Percentiles rank a stretch among this genome's conserved stretches.
Conservation (phyloP, 805 yeast genomes). For the Limtongozyma cylindracea region DNA sequence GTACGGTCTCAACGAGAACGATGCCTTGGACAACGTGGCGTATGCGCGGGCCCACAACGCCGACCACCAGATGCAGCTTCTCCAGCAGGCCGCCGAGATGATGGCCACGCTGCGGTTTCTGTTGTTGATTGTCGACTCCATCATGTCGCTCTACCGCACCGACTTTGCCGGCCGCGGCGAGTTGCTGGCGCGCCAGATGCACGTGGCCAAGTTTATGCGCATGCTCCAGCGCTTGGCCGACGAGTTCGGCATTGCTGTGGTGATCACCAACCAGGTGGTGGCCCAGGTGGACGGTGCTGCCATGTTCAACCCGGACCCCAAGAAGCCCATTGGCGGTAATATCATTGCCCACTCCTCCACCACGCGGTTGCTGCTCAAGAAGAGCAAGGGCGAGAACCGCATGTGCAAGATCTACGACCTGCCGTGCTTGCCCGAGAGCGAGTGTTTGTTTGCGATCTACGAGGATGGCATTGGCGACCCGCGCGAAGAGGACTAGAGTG, state of each 20-base stretch:
- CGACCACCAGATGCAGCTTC: constrained; percentile 74
- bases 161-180: constrained; percentile 94
- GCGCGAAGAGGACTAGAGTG: constrained; percentile 55
- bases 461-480: constrained; percentile 97
- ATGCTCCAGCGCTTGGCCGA: constrained; percentile 83
- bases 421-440: constrained; percentile 91
- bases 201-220: constrained; percentile 82
- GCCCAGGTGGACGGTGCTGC: constrained; percentile 86
- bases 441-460: constrained; percentile 83
- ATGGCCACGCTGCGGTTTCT: constrained; percentile 90
- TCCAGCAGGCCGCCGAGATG: constrained; percentile 82
- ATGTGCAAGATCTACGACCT: constrained; percentile 88
- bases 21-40: constrained; percentile 90
- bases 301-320: constrained; percentile 83
- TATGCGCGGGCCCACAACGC: constrained; percentile 95
- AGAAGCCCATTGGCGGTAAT: constrained; percentile 96
- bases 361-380: constrained; percentile 71
- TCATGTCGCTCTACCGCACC: constrained; percentile 89
- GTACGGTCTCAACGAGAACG: constrained; percentile 78
- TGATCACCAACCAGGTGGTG: constrained; percentile 80
- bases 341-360: constrained; percentile 94
- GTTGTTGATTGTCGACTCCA: constrained; percentile 80
- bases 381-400: constrained; percentile 82
- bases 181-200: constrained; percentile 80
- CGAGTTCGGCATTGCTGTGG: constrained; percentile 93